phyloP scores from a whole-genome alignment of 441 rosid species.

The Bocquillonia castaneifolia region DNA sequence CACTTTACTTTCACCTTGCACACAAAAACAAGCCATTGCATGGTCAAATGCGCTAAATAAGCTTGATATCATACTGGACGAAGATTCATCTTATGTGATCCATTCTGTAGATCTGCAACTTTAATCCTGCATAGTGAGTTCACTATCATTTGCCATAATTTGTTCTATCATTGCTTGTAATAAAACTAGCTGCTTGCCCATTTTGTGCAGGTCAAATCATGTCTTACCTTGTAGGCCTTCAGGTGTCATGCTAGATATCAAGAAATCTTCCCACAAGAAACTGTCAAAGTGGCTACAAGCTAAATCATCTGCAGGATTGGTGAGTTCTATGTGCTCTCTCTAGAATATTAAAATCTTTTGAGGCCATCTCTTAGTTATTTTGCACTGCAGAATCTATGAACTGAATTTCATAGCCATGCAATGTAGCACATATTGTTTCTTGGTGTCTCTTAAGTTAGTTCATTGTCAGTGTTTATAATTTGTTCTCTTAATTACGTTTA shows the following conservation, averaged over 20 bases:
- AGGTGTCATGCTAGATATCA: conserved; percentile 71
- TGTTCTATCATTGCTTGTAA: not conserved
- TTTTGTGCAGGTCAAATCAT: conserved; percentile 69
- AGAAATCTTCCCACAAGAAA: conserved; percentile 89
- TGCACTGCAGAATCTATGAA: not conserved
- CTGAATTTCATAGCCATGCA: not conserved
- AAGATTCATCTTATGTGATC: too few relatives aligned
- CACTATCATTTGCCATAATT: not conserved
- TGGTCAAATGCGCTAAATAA: not conserved
- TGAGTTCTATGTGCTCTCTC: conserved; percentile 27
- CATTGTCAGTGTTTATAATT: not conserved
- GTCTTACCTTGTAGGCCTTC: conserved; percentile 84
- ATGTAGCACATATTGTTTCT: not conserved
- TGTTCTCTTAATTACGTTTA: not conserved
- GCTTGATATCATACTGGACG: not conserved
- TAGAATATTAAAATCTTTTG: not conserved
- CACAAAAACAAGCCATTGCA: not conserved
- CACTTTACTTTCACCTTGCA: not conserved
- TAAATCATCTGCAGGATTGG: conserved; percentile 77
- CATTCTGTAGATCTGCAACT: too few relatives aligned
- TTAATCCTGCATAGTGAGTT: not conserved
- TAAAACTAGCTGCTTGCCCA: not conserved
- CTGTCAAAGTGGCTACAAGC: conserved; percentile 91
- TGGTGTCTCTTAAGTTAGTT: not conserved
- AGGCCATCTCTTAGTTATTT: not conserved